Evolutionary conservation across 345 rosid species (phyloP).

Genomic region (Jatropha curcas): DNA sequence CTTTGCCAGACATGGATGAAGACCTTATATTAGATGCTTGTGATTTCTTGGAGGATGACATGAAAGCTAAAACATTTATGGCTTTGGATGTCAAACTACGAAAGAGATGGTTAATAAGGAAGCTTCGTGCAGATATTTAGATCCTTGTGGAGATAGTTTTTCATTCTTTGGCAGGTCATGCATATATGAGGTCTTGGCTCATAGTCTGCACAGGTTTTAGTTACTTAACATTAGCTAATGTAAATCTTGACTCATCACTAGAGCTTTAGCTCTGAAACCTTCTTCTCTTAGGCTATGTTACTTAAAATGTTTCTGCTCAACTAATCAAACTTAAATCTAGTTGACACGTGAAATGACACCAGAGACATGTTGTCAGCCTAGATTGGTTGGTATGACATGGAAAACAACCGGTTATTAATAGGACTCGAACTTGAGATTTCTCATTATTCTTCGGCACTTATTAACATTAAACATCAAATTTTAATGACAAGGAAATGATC

Average conservation of each 20-base stretch:
- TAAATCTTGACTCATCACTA: background rate
- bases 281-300: too few species aligned
- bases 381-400: constrained; percentile 12
- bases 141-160: background rate
- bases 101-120: constrained; percentile 79
- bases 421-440: too few species aligned
- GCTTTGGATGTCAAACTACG: constrained; percentile 70
- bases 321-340: too few species aligned
- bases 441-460: too few species aligned
- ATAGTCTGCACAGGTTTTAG: background rate
- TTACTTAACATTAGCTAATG: background rate
- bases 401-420: too few species aligned
- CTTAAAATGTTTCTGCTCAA: too few species aligned
- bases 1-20: constrained; percentile 76
- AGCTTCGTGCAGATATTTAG: constrained; percentile 53
- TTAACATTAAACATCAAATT: too few species aligned
- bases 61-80: constrained; percentile 75
- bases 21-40: constrained; percentile 89
- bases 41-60: constrained; percentile 80
- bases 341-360: too few species aligned
- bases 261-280: too few species aligned
- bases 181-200: background rate
- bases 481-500: background rate
- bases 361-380: background rate
- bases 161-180: background rate